These are phyloP conservation scores for Noccaea caerulescens DNA, from an alignment of 345 rosid species.

Conservation along the genomic window DNA sequence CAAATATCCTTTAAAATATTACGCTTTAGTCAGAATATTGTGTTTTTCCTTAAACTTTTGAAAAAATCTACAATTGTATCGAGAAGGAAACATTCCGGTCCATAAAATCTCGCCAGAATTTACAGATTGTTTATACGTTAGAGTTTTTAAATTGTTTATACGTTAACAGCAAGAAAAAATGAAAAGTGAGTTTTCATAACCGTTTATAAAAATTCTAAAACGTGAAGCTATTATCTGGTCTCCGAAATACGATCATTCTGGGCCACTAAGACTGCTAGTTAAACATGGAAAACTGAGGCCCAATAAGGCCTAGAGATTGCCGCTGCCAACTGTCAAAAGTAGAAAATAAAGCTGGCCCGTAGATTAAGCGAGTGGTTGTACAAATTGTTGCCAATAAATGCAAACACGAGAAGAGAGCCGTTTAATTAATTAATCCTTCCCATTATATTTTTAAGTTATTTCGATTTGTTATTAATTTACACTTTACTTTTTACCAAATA, in stretches of 20 bases:
- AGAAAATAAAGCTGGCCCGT: neutral
- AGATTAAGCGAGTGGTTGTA: constrained; percentile 3
- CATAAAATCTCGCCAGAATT: neutral
- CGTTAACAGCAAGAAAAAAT: constrained; percentile 19
- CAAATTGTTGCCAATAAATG: constrained; percentile 1
- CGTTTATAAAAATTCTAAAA: constrained; percentile 7
- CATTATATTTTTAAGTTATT: neutral
- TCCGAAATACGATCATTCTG: neutral
- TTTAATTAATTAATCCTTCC: constrained; percentile 2
- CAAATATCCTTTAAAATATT: no score
- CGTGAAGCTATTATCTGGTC: constrained; percentile 12
- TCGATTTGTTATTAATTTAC: no score
- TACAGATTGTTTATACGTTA: constrained; percentile 16
- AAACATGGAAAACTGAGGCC: neutral
- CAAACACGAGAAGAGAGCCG: constrained; percentile 22
- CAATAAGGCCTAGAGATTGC: constrained; percentile 6
- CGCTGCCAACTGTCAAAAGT: constrained; percentile 1
- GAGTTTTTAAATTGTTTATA: neutral
- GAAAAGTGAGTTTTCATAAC: constrained; percentile 25
- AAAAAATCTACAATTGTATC: no score
- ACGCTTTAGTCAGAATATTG: no score
- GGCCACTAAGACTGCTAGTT: constrained; percentile 15
- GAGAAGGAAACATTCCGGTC: neutral
- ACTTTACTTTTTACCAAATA: no score
- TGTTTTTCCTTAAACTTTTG: no score